phyloP scores from a whole-genome alignment of 2,329 filamentous ascomycete species.

The Chaetomiaceae sp. region DNA sequence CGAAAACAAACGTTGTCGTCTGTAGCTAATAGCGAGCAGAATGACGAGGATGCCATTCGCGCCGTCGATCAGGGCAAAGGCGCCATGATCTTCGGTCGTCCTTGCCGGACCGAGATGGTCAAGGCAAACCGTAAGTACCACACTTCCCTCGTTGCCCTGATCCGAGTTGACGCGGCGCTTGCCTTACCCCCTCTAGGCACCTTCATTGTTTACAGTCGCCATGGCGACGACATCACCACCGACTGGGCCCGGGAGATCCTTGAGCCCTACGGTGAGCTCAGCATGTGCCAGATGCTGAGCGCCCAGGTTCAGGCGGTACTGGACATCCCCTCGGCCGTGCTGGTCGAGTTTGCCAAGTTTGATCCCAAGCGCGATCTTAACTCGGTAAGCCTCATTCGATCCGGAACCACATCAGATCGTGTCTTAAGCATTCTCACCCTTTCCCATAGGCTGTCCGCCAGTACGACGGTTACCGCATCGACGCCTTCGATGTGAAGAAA shows the following conservation, averaged over 20 bases:
- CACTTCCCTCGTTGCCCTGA: neutral
- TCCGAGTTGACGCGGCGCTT: constrained; percentile 17
- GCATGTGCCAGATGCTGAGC: constrained; percentile 35
- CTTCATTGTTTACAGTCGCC: constrained; percentile 43
- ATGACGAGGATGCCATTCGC: constrained; percentile 40
- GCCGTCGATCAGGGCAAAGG: constrained; percentile 47
- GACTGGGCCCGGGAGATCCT: constrained; percentile 44
- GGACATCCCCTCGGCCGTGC: constrained; percentile 35
- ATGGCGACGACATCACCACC: constrained; percentile 35
- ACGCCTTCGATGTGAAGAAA: constrained; percentile 29
- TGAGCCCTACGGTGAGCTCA: constrained; percentile 40
- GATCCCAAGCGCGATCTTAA: constrained; percentile 47
- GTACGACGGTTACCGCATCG: constrained; percentile 16
- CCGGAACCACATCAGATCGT: neutral
- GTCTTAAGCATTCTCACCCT: neutral
- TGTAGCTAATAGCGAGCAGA: constrained; percentile 32
- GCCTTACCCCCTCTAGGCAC: constrained; percentile 42
- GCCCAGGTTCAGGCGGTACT: constrained; percentile 31
- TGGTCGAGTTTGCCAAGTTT: constrained; percentile 48
- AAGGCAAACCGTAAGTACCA: constrained; percentile 51
- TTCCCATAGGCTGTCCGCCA: constrained; percentile 12
- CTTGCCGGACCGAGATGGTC: constrained; percentile 56
- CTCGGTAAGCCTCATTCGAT: constrained; percentile 35
- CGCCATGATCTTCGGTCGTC: constrained; percentile 48
- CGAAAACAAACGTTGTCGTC: neutral